Base-by-base conservation (phyloP, 2,329 filamentous ascomycete species). In the Fusarium bulbicola region DNA sequence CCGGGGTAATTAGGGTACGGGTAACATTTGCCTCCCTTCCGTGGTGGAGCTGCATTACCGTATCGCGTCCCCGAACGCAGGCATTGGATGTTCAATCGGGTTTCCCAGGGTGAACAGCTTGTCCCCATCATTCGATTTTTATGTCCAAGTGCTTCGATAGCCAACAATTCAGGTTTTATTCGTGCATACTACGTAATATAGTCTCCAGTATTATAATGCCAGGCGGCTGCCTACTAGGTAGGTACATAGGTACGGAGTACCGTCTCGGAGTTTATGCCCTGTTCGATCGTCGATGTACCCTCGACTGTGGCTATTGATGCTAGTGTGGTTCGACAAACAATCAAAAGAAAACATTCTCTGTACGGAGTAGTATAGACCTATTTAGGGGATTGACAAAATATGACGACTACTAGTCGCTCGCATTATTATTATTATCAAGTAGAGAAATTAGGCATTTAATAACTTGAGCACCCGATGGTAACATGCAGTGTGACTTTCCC, bases 1-100 rank as follows among this genome's bases (percentile, higher is more conserved):
- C 76, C 72, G 76, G 76, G 76, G 76, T 77, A 78, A 69, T 68
- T 70, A 76, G 61, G 65, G 71, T 65, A 63, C 71, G 70, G 71
- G 66, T 61, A 72, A 68, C 64, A 43, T 62, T 64, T 72, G 62
- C 72, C 61, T 66, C 37, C 68, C 74, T 73, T 65, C 52, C 50
- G 60, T 63, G 34, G 76, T 76, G 76, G 76, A 75, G 74, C 61
- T 67, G 63, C 34, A 32, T 67, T 52, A 32, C 40, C 46, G 36
- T 60, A 56, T 43, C 52, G 26, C 42, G 36, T 58, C 70, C 53
- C 62, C 42, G 42, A n/a, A n/a, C 7, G 26, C 42, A 53, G 64
- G 53, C 43, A 68, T 62, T 68, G 49, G 49, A 49, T 50, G 40
- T n/a, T 54, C 45, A 28, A 28, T 67, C 57, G 47, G 70, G 66